Evolutionary conservation across 2,329 filamentous ascomycete genomes (phyloP), one percentile per base, ranked within the genome.

Genomic region (Mollisiaceae sp.): DNA sequence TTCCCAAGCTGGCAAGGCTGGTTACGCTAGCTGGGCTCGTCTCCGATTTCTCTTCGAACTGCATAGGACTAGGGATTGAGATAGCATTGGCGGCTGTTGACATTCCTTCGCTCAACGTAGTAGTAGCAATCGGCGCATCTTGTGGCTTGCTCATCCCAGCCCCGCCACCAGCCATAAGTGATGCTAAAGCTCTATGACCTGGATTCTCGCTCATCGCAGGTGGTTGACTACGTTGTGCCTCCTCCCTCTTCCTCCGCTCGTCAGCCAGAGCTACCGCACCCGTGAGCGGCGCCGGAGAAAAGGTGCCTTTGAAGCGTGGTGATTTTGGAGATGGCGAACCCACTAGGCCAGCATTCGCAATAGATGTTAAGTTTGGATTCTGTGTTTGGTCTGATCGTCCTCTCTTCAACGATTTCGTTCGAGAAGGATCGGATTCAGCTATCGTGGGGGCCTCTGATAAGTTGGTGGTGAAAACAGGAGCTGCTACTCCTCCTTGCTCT

Each of bases 111-210:
- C 74, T 75, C 69, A 76, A 71, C n/a, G 66, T 60, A 22, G 68
- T 72, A 20, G 71, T 71, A 20, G 72, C 70, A 32, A 67, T 54
- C 2, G 83, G 81, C 68, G 80, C 81, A 75, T 87, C 85, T 63
- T 82, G 79, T n/a, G 84, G 78, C 65, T 83, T 84, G 74, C 84
- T 87, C 79, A 88, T 84, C 24, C 80, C 78, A 75, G 85, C 81
- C 27, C 81, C 80, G 63, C 79, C 82, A 54, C 82, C 82, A 41
- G 85, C 83, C 78, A 87, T 81, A 57, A 88, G 78, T 22, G 84
- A 83, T 24, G 81, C 79, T 36, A 88, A 77, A 38, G 81, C 83
- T 65, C 79, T 82, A 61, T 85, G 84, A n/a, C 80, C 79, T 22
- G 84, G 82, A 62, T 86, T 85, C 47, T 86, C 83, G 73, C 80